A percentile compares a stretch with the other conserved stretches of the same genome.
These are phyloP conservation scores for Beauveria pseudobassiana DNA, from an alignment of 2,329 filamentous ascomycete genomes.

Conservation along the genomic window DNA sequence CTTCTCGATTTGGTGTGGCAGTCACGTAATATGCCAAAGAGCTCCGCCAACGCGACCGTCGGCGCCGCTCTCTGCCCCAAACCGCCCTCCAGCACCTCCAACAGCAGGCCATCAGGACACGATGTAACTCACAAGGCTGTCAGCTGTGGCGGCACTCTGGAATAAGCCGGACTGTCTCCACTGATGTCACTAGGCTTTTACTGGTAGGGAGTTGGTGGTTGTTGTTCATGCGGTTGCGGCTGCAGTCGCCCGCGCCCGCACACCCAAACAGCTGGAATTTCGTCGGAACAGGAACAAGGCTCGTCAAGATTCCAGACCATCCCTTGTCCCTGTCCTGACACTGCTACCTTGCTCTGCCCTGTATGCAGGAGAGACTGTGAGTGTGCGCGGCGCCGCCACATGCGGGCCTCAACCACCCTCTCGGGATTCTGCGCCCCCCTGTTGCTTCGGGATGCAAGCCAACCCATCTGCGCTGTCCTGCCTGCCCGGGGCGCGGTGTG, in stretches of 20 bases:
- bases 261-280: neutral
- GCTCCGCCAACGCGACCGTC: neutral
- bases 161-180: neutral
- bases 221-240: neutral
- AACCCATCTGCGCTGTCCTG: neutral
- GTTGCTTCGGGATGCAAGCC: neutral
- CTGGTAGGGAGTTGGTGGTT: neutral
- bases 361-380: neutral
- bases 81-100: no score
- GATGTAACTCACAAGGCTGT: conserved; percentile 9
- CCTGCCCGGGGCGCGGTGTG: neutral
- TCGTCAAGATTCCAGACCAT: neutral
- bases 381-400: neutral
- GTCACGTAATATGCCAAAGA: neutral
- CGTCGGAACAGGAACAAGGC: neutral
- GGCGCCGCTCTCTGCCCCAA: neutral
- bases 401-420: conserved; percentile 1
- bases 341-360: neutral
- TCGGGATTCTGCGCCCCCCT: neutral
- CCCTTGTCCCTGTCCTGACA: neutral
- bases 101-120: neutral
- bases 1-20: neutral
- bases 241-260: neutral
- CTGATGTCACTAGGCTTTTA: neutral
- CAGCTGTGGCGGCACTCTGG: conserved; percentile 1